Evolutionary conservation across 2,329 filamentous ascomycete species (phyloP).

Genomic region (Cladosporium sp.): DNA sequence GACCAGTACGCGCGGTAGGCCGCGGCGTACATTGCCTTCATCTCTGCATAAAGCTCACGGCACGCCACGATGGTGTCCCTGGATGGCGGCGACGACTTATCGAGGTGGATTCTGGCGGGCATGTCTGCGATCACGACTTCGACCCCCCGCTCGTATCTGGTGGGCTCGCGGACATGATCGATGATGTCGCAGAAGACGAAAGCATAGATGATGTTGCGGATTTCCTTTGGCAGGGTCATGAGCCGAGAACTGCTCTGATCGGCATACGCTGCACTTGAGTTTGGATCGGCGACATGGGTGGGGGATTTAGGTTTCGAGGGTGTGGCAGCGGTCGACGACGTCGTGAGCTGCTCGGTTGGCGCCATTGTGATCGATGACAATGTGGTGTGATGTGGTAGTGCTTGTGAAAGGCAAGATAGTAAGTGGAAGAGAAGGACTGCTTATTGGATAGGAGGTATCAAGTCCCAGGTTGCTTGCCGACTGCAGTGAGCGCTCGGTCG

Average conservation of each 20-base stretch:
- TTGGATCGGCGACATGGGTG: background rate
- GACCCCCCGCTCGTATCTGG: background rate
- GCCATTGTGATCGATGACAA: background rate
- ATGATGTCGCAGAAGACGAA: background rate
- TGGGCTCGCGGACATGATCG: background rate
- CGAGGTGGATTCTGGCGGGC: background rate
- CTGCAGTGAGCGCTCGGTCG: no score
- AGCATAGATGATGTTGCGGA: background rate
- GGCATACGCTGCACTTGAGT: background rate
- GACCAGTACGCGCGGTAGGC: background rate
- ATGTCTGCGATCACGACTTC: background rate
- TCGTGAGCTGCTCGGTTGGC: background rate
- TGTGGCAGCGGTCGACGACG: background rate
- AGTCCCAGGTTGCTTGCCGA: no score
- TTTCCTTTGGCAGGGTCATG: background rate
- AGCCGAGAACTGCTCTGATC: background rate
- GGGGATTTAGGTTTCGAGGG: background rate
- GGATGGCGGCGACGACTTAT: background rate
- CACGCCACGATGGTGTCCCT: background rate
- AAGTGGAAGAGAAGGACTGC: background rate
- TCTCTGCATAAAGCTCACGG: background rate
- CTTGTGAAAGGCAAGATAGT: background rate
- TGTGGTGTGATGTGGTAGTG: background rate
- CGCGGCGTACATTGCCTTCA: background rate
- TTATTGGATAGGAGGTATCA: no score